Percentiles rank a stretch among this genome's conserved stretches.
Evolutionary conservation across 495 filamentous ascomycete species (phyloP).

Genomic region (Hypoxylon intermedium): DNA sequence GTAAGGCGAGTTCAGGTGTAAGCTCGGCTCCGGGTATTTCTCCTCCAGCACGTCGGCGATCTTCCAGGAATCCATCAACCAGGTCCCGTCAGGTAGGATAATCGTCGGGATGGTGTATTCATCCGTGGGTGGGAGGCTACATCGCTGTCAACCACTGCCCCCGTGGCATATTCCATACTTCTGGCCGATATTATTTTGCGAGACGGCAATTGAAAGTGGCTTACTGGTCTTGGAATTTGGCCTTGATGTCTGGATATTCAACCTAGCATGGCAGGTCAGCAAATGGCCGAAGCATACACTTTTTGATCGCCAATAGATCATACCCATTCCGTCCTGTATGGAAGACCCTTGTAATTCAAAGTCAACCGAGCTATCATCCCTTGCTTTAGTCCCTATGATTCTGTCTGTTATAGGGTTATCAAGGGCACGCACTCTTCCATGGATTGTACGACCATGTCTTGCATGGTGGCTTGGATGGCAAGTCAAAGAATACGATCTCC

Average conservation of each 20-base stretch:
- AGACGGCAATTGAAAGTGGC: slow-evolving; percentile 17
- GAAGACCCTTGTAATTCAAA: slow-evolving; percentile 68
- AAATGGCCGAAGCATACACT: not conserved
- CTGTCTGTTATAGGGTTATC: not conserved
- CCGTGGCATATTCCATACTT: not conserved
- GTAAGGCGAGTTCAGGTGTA: slow-evolving; percentile 58
- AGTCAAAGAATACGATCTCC: slow-evolving; percentile 60
- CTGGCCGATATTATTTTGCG: not conserved
- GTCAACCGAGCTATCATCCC: slow-evolving; percentile 57
- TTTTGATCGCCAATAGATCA: not conserved
- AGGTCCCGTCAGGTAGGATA: slow-evolving; percentile 56
- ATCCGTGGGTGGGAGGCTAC: slow-evolving; percentile 43
- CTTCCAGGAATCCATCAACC: slow-evolving; percentile 62
- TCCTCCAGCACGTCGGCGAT: slow-evolving; percentile 62
- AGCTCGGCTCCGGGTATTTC: slow-evolving; percentile 57
- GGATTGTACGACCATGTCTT: slow-evolving; percentile 66
- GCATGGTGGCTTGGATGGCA: slow-evolving; percentile 56
- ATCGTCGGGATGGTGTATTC: slow-evolving; percentile 64
- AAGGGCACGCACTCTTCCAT: slow-evolving; percentile 62
- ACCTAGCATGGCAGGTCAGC: slow-evolving; percentile 22
- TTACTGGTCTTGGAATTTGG: slow-evolving; percentile 54
- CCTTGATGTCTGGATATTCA: slow-evolving; percentile 67
- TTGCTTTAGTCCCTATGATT: not conserved
- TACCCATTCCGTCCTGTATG: slow-evolving; percentile 69
- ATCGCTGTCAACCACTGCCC: slow-evolving; percentile 22